A percentile compares a stretch with the other conserved stretches of the same genome.
These are phyloP conservation scores for Ambrosia artemisiifolia DNA, from an alignment of 129 eudicot species.

Conservation along the genomic window DNA sequence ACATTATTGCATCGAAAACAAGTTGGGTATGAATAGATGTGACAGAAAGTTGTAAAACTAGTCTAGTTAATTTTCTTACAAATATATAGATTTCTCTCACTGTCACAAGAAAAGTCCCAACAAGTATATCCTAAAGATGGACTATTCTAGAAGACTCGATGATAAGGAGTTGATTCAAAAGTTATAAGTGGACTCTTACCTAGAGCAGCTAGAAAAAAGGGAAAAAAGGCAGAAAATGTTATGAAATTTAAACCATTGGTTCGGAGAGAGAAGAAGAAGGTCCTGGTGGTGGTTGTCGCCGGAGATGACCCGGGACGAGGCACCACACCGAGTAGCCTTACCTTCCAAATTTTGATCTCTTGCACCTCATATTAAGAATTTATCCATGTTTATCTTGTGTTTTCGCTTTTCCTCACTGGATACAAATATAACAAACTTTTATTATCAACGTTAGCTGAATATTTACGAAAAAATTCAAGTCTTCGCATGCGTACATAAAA, in stretches of 20 bases:
- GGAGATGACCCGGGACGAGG: no score
- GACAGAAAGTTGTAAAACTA: background rate
- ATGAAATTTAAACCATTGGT: no score
- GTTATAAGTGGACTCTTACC: no score
- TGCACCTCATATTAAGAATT: no score
- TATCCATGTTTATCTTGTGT: no score
- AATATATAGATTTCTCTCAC: background rate
- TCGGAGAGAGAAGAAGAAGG: no score
- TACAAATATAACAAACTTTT: background rate
- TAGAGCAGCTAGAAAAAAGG: no score
- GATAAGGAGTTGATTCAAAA: no score
- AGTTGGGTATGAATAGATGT: background rate
- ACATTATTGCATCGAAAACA: background rate
- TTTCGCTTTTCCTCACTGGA: background rate
- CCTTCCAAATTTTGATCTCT: no score
- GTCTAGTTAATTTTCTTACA: background rate
- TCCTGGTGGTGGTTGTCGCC: no score
- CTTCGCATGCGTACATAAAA: background rate
- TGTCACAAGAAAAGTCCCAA: background rate
- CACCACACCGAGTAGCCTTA: no score
- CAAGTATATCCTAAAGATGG: background rate
- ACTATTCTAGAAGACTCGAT: background rate
- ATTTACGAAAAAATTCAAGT: background rate
- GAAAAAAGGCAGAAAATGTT: no score
- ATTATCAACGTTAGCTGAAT: background rate